Percentiles rank a stretch among this genome's conserved stretches.
Evolutionary conservation across 2,329 filamentous ascomycete genomes (phyloP).

Genomic region (Capronia americana): DNA sequence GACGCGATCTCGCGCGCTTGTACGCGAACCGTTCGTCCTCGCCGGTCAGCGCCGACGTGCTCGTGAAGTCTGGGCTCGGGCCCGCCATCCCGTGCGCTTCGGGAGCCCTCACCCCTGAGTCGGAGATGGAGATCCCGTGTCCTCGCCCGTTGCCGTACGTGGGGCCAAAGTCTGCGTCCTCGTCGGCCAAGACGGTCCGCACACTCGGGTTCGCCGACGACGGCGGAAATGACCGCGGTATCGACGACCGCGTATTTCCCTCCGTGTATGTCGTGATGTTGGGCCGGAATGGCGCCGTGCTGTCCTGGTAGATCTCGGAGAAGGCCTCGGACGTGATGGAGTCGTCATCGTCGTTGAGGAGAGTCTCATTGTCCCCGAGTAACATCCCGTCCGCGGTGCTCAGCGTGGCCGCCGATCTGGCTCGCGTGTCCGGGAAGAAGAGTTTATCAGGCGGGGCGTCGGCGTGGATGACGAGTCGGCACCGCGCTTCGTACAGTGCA

Average conservation of each 20-base stretch:
- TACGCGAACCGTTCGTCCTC: constrained; percentile 85
- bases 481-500: constrained; percentile 80
- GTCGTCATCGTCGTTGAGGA: constrained; percentile 46
- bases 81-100: background rate
- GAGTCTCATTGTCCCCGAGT: too few species aligned
- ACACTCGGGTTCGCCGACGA: constrained; percentile 33
- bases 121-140: constrained; percentile 34
- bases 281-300: constrained; percentile 76
- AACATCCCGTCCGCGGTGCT: background rate
- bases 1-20: constrained; percentile 74
- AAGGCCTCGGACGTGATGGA: constrained; percentile 70
- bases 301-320: constrained; percentile 79
- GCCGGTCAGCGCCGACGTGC: constrained; percentile 72
- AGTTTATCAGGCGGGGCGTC: constrained; percentile 72
- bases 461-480: constrained; percentile 74
- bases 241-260: constrained; percentile 39
- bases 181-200: constrained; percentile 43
- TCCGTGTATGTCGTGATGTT: constrained; percentile 72
- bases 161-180: constrained; percentile 45
- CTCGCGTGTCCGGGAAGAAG: constrained; percentile 72
- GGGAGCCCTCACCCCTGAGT: too few species aligned
- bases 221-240: constrained; percentile 22
- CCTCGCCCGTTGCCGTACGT: constrained; percentile 42
- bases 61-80: constrained; percentile 65
- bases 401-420: background rate